A percentile compares a stretch with the other conserved stretches of the same genome.
phyloP scores from a whole-genome alignment of 352 stramenopile genomes.

The Halophytophthora batemanensis region DNA sequence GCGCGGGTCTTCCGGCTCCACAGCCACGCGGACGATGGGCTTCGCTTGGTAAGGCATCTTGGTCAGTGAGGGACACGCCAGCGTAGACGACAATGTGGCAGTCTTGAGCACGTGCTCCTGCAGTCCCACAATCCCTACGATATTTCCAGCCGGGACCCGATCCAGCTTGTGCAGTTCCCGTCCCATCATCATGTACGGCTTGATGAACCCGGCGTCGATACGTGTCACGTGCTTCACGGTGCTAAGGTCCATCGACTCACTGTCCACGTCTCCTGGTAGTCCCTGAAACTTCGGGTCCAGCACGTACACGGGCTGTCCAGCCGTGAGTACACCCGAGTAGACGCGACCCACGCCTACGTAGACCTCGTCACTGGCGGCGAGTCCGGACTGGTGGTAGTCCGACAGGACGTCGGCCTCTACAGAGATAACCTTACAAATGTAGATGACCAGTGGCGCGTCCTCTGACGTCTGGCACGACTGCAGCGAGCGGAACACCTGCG shows the following conservation, averaged over 20 bases:
- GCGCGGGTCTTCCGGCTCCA: slow-evolving; percentile 85
- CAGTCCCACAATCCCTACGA: slow-evolving; percentile 86
- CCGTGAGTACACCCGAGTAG: slow-evolving; percentile 82
- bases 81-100: slow-evolving; percentile 80
- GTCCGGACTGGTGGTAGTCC: slow-evolving; percentile 52
- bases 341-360: slow-evolving; percentile 92
- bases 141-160: slow-evolving; percentile 86
- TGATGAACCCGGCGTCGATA: slow-evolving; percentile 44
- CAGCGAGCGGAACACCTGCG: slow-evolving; percentile 46
- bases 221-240: slow-evolving; percentile 57
- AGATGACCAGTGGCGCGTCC: slow-evolving; percentile 81
- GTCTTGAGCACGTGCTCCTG: slow-evolving; percentile 90
- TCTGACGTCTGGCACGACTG: slow-evolving; percentile 50
- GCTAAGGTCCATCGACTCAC: slow-evolving; percentile 22
- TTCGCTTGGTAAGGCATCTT: slow-evolving; percentile 90
- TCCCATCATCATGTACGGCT: slow-evolving; percentile 93
- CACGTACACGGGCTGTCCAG: slow-evolving; percentile 67
- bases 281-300: slow-evolving; percentile 90
- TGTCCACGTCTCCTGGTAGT: slow-evolving; percentile 30
- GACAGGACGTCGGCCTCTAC: slow-evolving; percentile 85
- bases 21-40: slow-evolving; percentile 90
- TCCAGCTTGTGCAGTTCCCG: slow-evolving; percentile 76
- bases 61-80: slow-evolving; percentile 79
- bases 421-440: slow-evolving; percentile 92
- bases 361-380: slow-evolving; percentile 55